phyloP scores from a whole-genome alignment of 179 eudicot genomes.

The Pouteria campechiana region DNA sequence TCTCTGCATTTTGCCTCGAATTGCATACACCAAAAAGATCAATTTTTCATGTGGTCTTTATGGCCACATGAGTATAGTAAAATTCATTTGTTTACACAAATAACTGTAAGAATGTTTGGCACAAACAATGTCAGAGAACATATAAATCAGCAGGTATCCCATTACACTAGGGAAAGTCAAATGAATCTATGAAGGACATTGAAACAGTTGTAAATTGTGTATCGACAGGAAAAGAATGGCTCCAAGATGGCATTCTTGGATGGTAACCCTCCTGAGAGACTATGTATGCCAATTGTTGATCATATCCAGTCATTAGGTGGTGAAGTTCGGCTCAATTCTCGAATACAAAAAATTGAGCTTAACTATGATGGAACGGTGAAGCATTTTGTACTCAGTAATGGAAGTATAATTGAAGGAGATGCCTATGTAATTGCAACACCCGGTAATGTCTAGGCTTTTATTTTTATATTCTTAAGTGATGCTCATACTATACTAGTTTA shows the following conservation, averaged over 20 bases:
- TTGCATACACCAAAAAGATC: no score
- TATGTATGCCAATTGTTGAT: slow-evolving; percentile 88
- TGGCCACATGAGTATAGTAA: no score
- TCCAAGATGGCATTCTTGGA: slow-evolving; percentile 99
- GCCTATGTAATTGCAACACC: slow-evolving; percentile 89
- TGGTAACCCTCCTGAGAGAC: slow-evolving; percentile 98
- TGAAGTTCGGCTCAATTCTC: slow-evolving; percentile 71
- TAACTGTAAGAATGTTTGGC: no score
- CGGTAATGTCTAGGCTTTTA: slow-evolving; percentile 26
- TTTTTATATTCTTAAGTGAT: no score
- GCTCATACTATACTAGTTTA: not conserved
- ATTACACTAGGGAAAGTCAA: no score
- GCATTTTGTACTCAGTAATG: slow-evolving; percentile 53
- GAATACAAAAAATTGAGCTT: slow-evolving; percentile 71
- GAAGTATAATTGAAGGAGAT: slow-evolving; percentile 61
- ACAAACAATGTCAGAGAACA: no score
- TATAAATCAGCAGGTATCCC: no score
- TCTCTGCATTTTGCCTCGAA: no score
- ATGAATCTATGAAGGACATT: no score
- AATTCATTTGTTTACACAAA: no score
- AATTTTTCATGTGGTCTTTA: no score
- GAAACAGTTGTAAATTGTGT: no score
- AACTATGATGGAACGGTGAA: slow-evolving; percentile 66
- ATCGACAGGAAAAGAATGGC: slow-evolving; percentile 87
- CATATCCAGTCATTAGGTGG: slow-evolving; percentile 85